A percentile compares a stretch with the other conserved stretches of the same genome.
Conservation (phyloP, 2,329 filamentous ascomycete genomes). For the Sclerotinia spermophila region DNA sequence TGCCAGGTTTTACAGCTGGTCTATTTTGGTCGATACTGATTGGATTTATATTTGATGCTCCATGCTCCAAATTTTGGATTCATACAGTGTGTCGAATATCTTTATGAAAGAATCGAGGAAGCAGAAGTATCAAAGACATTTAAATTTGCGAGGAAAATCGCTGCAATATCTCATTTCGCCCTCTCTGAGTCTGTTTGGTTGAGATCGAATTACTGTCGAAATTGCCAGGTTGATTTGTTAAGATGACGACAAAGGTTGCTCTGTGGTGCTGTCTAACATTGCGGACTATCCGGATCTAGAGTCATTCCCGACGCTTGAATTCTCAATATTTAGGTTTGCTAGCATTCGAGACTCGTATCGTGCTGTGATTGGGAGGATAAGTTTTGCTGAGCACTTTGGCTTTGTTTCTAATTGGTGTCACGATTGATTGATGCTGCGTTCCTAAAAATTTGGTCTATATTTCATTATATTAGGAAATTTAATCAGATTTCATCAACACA, state of each 20-base stretch:
- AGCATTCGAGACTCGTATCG: neutral
- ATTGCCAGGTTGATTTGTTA: constrained; percentile 2
- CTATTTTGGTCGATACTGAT: neutral
- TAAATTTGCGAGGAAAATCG: constrained; percentile 6
- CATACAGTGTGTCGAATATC: neutral
- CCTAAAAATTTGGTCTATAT: neutral
- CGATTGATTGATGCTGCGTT: neutral
- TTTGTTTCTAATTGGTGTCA: neutral
- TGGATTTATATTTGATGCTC: neutral
- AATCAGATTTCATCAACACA: neutral
- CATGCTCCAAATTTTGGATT: neutral
- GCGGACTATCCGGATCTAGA: constrained; percentile 5
- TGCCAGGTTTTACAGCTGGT: neutral
- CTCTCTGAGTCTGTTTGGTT: neutral
- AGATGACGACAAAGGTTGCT: constrained; percentile 12
- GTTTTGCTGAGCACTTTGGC: neutral
- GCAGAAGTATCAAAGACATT: neutral
- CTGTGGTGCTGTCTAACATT: constrained; percentile 14
- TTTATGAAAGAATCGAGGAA: neutral
- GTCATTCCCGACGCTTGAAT: neutral
- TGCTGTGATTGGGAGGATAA: neutral
- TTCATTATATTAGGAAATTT: neutral
- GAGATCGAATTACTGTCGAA: neutral
- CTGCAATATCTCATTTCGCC: neutral
- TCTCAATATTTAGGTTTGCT: neutral